phyloP scores from a whole-genome alignment of 176 grass and related monocot species.

The Tillandsia leiboldiana region DNA sequence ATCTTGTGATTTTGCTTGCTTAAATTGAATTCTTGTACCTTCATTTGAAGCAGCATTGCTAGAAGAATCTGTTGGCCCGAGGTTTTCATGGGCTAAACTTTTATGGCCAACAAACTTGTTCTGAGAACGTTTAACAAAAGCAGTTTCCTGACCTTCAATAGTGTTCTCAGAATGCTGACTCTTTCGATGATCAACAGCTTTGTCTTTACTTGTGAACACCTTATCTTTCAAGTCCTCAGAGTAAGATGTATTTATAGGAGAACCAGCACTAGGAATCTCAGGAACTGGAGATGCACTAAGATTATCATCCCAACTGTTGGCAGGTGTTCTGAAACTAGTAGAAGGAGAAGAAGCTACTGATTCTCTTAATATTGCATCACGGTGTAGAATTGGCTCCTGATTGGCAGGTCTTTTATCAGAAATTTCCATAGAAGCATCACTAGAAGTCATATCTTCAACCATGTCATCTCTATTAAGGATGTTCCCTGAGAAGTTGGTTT shows the following conservation, averaged over 20 bases:
- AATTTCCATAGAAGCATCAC: constrained; percentile 13
- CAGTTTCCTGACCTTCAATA: constrained; percentile 7
- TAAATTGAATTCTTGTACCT: constrained; percentile 14
- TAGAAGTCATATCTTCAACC: constrained; percentile 8
- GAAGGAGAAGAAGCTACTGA: not conserved
- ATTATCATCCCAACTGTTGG: not conserved
- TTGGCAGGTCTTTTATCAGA: not conserved
- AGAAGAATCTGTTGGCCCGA: constrained; percentile 16
- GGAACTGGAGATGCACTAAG: not conserved
- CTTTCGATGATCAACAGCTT: constrained; percentile 21
- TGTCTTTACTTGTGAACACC: constrained; percentile 17
- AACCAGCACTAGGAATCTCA: constrained; percentile 21
- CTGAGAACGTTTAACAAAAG: constrained; percentile 5
- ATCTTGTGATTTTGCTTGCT: constrained; percentile 22
- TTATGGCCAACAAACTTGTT: not conserved
- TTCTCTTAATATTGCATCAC: constrained; percentile 1
- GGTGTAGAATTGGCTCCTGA: not conserved
- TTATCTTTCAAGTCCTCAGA: not conserved
- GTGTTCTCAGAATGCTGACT: constrained; percentile 9
- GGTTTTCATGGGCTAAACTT: constrained; percentile 1
- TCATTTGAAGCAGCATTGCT: constrained; percentile 8
- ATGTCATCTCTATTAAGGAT: constrained; percentile 22
- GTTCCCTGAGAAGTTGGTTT: constrained; percentile 5
- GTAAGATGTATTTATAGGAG: constrained; percentile 25
- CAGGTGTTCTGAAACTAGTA: not conserved